Evolutionary conservation across 2,329 filamentous ascomycete genomes (phyloP).

Genomic region (Ophidiomyces ophidiicola): DNA sequence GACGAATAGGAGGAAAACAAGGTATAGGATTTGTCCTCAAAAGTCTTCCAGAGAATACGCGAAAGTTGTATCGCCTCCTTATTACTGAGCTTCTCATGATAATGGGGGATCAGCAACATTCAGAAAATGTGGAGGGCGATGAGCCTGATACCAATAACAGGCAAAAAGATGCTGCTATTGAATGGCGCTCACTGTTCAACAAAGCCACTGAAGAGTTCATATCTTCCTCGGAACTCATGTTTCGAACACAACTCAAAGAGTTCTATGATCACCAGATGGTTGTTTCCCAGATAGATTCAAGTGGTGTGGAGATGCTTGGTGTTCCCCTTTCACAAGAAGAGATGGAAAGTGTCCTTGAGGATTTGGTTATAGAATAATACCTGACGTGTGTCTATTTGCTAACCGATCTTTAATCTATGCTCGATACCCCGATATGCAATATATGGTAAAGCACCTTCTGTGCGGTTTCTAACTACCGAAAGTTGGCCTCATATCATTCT

Average conservation of each 20-base stretch:
- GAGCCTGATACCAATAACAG: slow-evolving; percentile 23
- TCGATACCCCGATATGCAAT: slow-evolving; percentile 7
- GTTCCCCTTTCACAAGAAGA: slow-evolving; percentile 81
- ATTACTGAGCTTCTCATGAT: slow-evolving; percentile 70
- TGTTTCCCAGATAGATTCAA: slow-evolving; percentile 68
- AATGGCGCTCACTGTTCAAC: slow-evolving; percentile 84
- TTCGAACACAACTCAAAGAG: slow-evolving; percentile 87
- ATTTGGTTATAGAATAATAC: slow-evolving; percentile 39
- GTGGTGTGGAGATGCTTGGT: slow-evolving; percentile 74
- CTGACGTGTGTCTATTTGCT: neutral
- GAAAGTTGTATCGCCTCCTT: slow-evolving; percentile 71
- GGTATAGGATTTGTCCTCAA: slow-evolving; percentile 84
- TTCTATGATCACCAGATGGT: slow-evolving; percentile 98
- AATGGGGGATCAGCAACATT: slow-evolving; percentile 41
- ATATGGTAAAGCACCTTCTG: neutral
- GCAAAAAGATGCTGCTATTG: slow-evolving; percentile 50
- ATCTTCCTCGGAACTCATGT: slow-evolving; percentile 90
- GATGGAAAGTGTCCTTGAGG: slow-evolving; percentile 76
- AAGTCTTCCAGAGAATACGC: slow-evolving; percentile 82
- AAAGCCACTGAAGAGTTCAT: slow-evolving; percentile 96
- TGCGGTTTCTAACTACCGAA: neutral
- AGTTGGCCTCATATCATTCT: no score
- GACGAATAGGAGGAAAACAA: slow-evolving; percentile 74
- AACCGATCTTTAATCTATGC: slow-evolving; percentile 1
- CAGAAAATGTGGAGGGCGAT: slow-evolving; percentile 38